phyloP scores from a whole-genome alignment of 2,329 filamentous ascomycete genomes.

The Nigrospora osmanthi region DNA sequence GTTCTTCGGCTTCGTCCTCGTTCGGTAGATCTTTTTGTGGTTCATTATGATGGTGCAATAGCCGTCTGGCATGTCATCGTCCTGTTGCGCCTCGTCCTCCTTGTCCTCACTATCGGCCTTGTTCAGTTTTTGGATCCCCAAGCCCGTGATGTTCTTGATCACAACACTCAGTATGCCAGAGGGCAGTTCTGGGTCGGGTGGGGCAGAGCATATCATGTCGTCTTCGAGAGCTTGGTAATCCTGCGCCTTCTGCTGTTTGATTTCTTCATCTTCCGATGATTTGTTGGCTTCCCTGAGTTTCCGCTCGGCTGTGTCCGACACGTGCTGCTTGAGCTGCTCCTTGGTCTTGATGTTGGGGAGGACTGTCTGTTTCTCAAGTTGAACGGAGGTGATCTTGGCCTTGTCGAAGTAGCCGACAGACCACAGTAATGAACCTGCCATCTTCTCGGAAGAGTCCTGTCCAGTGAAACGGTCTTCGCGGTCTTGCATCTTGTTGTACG shows the following conservation, averaged over 20 bases:
- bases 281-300: conserved; percentile 59
- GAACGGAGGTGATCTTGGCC: conserved; percentile 51
- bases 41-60: conserved; percentile 71
- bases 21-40: conserved; percentile 61
- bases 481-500: conserved; percentile 54
- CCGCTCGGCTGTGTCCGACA: conserved; percentile 42
- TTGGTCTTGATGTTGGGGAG: conserved; percentile 48
- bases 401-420: conserved; percentile 67
- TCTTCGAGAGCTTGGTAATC: conserved; percentile 55
- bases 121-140: conserved; percentile 53
- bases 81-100: conserved; percentile 51
- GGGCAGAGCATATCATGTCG: conserved; percentile 59
- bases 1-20: conserved; percentile 70
- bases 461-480: conserved; percentile 59
- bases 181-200: conserved; percentile 52
- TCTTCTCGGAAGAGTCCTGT: conserved; percentile 55
- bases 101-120: conserved; percentile 42
- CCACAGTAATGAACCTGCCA: conserved; percentile 65
- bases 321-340: conserved; percentile 50
- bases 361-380: conserved; percentile 53
- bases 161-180: conserved; percentile 64
- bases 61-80: conserved; percentile 57
- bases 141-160: conserved; percentile 64
- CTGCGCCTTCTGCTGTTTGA: conserved; percentile 60
- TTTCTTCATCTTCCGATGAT: conserved; percentile 50